Evolutionary conservation across 2,329 filamentous ascomycete species (phyloP).

Genomic region (Harringtonia aguacate): DNA sequence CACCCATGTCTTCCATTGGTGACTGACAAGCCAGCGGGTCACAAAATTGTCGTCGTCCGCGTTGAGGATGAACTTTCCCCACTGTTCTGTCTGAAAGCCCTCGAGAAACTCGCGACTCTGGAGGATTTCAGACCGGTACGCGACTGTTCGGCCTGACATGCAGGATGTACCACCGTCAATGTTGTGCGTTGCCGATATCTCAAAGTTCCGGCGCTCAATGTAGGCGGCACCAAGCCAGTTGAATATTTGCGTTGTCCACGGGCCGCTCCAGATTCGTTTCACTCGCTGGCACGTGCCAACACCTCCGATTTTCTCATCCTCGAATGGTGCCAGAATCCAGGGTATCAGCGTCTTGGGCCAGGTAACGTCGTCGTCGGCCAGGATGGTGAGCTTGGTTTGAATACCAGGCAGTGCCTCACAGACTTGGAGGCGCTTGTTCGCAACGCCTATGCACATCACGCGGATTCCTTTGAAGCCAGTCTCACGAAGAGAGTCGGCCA

Average conservation of each 20-base stretch:
- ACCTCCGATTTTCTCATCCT: conserved; percentile 72
- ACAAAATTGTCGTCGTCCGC: conserved; percentile 98
- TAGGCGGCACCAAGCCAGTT: conserved; percentile 89
- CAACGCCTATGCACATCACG: conserved; percentile 68
- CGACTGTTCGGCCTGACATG: conserved; percentile 88
- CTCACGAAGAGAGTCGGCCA: conserved; percentile 46
- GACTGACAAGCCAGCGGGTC: conserved; percentile 86
- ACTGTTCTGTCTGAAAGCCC: conserved; percentile 84
- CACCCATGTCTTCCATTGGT: conserved; percentile 89
- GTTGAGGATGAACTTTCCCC: conserved; percentile 81
- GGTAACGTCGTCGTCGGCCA: conserved; percentile 92
- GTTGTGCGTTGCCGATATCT: conserved; percentile 90
- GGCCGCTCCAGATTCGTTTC: conserved; percentile 53
- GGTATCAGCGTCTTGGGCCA: conserved; percentile 79
- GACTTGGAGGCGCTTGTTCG: conserved; percentile 92
- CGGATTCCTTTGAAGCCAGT: conserved; percentile 47
- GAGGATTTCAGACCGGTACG: conserved; percentile 81
- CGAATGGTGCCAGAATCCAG: conserved; percentile 90
- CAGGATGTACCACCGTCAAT: conserved; percentile 94
- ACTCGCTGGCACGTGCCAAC: conserved; percentile 88
- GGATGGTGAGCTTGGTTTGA: conserved; percentile 72
- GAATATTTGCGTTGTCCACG: conserved; percentile 56
- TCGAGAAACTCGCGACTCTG: conserved; percentile 77
- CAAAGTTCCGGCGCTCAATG: conserved; percentile 88
- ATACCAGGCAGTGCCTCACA: conserved; percentile 84